Conservation (phyloP, 2,329 filamentous ascomycete genomes). For the Aspergillus sp. region DNA sequence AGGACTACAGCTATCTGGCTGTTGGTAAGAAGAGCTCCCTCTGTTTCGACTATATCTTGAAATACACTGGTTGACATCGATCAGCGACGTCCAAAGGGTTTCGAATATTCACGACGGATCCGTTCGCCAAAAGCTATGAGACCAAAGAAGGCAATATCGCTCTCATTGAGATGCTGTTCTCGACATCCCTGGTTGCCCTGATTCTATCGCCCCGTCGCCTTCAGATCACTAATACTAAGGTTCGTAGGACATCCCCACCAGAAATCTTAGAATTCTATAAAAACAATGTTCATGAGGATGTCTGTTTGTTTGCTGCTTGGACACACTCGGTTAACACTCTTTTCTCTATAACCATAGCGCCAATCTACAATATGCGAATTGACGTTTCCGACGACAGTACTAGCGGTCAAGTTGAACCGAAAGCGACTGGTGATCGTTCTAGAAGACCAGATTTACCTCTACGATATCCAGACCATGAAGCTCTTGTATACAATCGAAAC, state of each 20-base stretch:
- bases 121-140: conserved; percentile 91
- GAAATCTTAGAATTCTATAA: neutral
- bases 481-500: conserved; percentile 88
- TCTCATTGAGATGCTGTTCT: conserved; percentile 98
- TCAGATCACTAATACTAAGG: conserved; percentile 97
- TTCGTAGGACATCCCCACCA: conserved; percentile 35
- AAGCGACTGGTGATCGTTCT: conserved; percentile 90
- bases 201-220: conserved; percentile 87
- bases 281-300: neutral
- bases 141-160: conserved; percentile 93
- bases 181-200: conserved; percentile 89
- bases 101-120: conserved; percentile 93
- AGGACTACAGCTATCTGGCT: conserved; percentile 95
- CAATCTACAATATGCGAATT: conserved; percentile 94
- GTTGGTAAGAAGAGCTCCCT: conserved; percentile 60
- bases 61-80: conserved; percentile 11
- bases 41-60: conserved; percentile 1
- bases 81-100: conserved; percentile 88
- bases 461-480: conserved; percentile 98
- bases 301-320: neutral
- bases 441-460: conserved; percentile 95
- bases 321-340: conserved; percentile 8
- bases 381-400: conserved; percentile 93
- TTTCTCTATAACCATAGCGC: conserved; percentile 39
- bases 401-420: conserved; percentile 88